phyloP scores from a whole-genome alignment of 2,329 filamentous ascomycete species.

The Colletotrichum sp. region DNA sequence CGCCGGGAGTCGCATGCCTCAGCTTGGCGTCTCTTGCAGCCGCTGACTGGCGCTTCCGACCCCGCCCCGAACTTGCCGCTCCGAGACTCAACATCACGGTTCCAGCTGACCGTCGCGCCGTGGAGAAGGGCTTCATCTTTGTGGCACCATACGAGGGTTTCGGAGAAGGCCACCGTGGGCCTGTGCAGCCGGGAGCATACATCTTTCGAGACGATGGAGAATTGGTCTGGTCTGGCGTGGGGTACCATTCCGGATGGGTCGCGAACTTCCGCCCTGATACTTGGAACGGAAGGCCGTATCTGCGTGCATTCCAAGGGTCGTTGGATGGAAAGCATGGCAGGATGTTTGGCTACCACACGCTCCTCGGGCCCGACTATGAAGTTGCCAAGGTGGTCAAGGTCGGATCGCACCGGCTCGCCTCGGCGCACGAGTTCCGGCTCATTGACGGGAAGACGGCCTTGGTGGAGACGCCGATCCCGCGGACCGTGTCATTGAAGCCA shows the following conservation, averaged over 20 bases:
- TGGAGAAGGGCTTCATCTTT: background rate
- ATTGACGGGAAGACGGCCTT: background rate
- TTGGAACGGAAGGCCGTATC: background rate
- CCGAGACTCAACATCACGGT: background rate
- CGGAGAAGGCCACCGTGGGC: background rate
- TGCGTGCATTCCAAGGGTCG: background rate
- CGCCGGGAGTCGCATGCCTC: background rate
- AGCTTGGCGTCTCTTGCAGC: background rate
- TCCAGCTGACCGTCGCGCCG: fast-evolving
- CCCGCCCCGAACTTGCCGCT: background rate
- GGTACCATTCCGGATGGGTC: background rate
- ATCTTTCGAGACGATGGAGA: background rate
- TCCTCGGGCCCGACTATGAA: background rate
- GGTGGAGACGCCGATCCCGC: background rate
- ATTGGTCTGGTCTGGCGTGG: background rate
- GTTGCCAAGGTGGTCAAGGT: background rate
- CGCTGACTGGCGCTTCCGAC: background rate
- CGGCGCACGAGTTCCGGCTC: background rate
- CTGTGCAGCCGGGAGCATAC: background rate
- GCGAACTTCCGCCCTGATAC: background rate
- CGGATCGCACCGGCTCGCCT: background rate
- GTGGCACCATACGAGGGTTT: background rate
- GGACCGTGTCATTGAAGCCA: background rate
- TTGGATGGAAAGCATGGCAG: background rate
- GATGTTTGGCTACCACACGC: background rate